A percentile compares a stretch with the other conserved stretches of the same genome.
Conservation (phyloP, 108 stramenopile genomes). For the Skeletonema potamos region DNA sequence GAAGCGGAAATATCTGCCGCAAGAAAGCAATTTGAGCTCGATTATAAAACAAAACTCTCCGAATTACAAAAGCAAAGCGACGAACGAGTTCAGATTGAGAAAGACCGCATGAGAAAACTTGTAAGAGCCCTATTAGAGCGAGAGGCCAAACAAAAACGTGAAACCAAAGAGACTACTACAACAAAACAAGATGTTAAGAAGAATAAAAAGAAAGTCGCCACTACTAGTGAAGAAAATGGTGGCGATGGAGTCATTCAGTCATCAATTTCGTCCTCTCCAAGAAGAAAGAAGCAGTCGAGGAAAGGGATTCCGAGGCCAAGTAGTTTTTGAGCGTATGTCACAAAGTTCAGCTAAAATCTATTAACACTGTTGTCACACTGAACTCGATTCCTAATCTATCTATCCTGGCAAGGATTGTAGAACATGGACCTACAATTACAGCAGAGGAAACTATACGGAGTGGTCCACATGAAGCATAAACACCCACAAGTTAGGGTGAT, state of each 20-base stretch:
- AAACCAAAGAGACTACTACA: neutral
- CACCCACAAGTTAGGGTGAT: neutral
- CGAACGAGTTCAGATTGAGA: conserved; percentile 25
- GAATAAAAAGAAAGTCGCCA: conserved; percentile 3
- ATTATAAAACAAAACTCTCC: conserved; percentile 26
- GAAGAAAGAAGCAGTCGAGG: conserved; percentile 6
- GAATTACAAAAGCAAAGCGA: conserved; percentile 31
- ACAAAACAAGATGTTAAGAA: conserved; percentile 11
- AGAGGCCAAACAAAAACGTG: conserved; percentile 32
- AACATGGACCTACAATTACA: too few relatives aligned
- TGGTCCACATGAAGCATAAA: too few relatives aligned
- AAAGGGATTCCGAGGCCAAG: neutral
- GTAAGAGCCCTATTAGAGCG: conserved; percentile 39
- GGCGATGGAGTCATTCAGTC: conserved; percentile 4
- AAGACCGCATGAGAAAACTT: conserved; percentile 42
- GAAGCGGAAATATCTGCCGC: conserved; percentile 28
- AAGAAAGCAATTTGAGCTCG: conserved; percentile 32
- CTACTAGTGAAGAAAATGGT: neutral
- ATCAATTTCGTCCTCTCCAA: neutral
- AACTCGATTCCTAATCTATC: too few relatives aligned
- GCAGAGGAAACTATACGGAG: too few relatives aligned
- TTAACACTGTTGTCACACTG: neutral
- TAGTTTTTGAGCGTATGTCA: neutral
- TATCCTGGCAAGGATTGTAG: too few relatives aligned
- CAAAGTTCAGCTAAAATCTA: neutral